Percentiles rank a stretch among this genome's conserved stretches.
These are phyloP conservation scores for Cryptosporidium baileyi DNA, from an alignment of 169 alveolate genomes.

Conservation along the genomic window DNA sequence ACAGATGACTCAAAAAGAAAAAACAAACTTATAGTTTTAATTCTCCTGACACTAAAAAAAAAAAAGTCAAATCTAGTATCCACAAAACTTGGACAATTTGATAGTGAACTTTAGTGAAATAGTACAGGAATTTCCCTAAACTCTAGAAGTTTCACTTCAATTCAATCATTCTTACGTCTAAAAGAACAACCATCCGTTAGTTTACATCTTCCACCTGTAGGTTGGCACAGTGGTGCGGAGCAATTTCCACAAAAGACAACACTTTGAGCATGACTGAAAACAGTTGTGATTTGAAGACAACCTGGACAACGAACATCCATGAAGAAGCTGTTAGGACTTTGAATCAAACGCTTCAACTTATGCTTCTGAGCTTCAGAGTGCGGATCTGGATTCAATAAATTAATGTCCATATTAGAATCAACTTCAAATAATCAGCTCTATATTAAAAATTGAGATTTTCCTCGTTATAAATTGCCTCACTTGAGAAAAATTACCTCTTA, in stretches of 20 bases:
- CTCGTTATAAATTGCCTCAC: not conserved
- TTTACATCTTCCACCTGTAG: constrained; percentile 97
- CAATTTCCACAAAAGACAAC: constrained; percentile 93
- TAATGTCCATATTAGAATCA: constrained; percentile 89
- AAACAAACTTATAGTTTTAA: too few species aligned
- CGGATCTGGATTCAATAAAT: constrained; percentile 94
- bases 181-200: constrained; percentile 94
- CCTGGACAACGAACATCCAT: constrained; percentile 98
- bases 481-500: not conserved
- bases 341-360: constrained; percentile 96
- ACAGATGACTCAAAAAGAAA: too few species aligned
- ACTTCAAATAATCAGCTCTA: constrained; percentile 22
- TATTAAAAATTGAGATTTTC: not conserved
- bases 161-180: constrained; percentile 87
- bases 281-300: constrained; percentile 92
- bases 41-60: too few species aligned
- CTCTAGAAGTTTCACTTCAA: not conserved
- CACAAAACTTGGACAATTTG: not conserved
- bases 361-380: constrained; percentile 92
- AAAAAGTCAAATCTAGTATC: not conserved
- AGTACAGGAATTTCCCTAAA: not conserved
- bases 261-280: constrained; percentile 94
- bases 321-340: constrained; percentile 96
- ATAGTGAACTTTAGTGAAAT: not conserved
- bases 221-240: constrained; percentile 92